Evolutionary conservation across 2,329 filamentous ascomycete species (phyloP).

Genomic region (Alternaria sp.): DNA sequence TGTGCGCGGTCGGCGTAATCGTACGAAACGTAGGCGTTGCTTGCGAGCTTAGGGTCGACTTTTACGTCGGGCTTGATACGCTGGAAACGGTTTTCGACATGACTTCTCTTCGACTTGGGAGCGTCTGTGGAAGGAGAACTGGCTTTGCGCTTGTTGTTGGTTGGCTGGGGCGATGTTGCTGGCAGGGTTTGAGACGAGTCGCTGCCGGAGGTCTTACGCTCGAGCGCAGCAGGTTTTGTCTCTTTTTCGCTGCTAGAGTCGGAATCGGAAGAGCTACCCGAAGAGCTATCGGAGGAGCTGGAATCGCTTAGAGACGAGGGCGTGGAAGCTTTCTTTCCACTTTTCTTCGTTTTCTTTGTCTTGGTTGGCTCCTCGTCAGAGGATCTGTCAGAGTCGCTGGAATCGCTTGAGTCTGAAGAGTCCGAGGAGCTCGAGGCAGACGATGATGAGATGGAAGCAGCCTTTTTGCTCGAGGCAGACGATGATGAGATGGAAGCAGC

Average conservation of each 20-base stretch:
- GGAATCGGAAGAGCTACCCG: conserved; percentile 27
- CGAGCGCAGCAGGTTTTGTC: conserved; percentile 39
- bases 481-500: conserved; percentile 41
- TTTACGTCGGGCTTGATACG: conserved; percentile 74
- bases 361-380: conserved; percentile 31
- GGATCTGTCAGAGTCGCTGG: conserved; percentile 39
- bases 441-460: conserved; percentile 40
- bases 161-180: conserved; percentile 38
- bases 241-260: conserved; percentile 32
- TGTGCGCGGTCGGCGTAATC: conserved; percentile 90
- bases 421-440: conserved; percentile 43
- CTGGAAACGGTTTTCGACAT: conserved; percentile 70
- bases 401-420: conserved; percentile 34
- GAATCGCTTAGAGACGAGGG: conserved; percentile 36
- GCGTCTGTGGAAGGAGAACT: conserved; percentile 42
- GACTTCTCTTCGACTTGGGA: conserved; percentile 46
- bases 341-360: conserved; percentile 26
- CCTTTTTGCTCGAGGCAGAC: conserved; percentile 44
- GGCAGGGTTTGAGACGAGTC: conserved; percentile 52
- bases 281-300: conserved; percentile 28
- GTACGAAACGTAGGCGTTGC: conserved; percentile 83
- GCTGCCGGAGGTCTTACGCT: conserved; percentile 56
- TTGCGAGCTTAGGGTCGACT: conserved; percentile 74
- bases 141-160: conserved; percentile 56
- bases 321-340: conserved; percentile 25